Evolutionary conservation across 352 stramenopile genomes (phyloP).

Genomic region (Thalassiosira ordinaria): DNA sequence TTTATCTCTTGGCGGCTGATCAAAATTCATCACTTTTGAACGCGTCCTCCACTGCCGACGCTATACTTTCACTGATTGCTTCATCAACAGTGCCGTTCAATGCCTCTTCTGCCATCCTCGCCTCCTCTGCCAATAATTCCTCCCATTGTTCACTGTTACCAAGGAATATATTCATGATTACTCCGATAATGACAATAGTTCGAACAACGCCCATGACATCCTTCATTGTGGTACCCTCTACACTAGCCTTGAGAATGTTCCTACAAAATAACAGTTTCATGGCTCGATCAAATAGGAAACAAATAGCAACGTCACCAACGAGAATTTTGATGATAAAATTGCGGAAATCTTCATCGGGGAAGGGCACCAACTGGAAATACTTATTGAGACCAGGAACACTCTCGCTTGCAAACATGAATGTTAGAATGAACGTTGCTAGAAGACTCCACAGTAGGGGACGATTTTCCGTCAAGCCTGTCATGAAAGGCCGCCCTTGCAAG

Average conservation of each 20-base stretch:
- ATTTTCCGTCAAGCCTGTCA: conserved; percentile 99
- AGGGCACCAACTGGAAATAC: conserved; percentile 89
- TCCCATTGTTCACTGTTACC: conserved; percentile 82
- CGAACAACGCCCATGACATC: conserved; percentile 78
- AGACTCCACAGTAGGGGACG: conserved; percentile 93
- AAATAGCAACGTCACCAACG: conserved; percentile 75
- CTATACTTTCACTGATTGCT: neutral
- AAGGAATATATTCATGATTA: conserved; percentile 78
- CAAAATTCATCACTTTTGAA: conserved; percentile 36
- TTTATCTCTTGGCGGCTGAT: no score
- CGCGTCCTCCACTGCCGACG: neutral
- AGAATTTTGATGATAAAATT: conserved; percentile 86
- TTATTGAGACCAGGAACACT: conserved; percentile 87
- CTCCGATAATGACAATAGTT: conserved; percentile 74
- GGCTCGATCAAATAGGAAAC: conserved; percentile 85
- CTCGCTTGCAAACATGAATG: conserved; percentile 88
- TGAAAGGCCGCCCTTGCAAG: conserved; percentile 99
- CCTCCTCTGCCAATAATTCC: conserved; percentile 78
- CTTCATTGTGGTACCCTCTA: conserved; percentile 85
- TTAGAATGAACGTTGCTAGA: conserved; percentile 86
- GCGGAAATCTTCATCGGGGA: conserved; percentile 86
- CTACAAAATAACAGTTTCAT: conserved; percentile 88
- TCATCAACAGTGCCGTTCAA: conserved; percentile 9
- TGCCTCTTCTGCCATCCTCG: conserved; percentile 49
- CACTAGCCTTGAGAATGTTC: conserved; percentile 83